Conservation (phyloP, 768 basidiomycete species). For the Russula foetens region DNA sequence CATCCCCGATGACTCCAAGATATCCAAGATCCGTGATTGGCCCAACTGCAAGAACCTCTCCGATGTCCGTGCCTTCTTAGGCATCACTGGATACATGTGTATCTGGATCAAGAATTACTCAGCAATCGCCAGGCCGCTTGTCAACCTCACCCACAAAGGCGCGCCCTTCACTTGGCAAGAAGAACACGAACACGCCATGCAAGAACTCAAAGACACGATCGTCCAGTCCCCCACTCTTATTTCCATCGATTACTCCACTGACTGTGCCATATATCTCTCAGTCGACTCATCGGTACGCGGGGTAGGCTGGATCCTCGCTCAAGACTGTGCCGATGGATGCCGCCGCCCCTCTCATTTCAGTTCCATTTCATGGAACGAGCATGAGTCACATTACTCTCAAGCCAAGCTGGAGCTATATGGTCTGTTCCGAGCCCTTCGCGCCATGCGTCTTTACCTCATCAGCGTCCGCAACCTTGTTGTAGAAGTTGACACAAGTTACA, state of each 20-base stretch:
- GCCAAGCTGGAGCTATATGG: constrained; percentile 27
- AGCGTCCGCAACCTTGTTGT: constrained; percentile 23
- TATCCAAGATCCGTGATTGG: background rate
- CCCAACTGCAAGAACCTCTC: background rate
- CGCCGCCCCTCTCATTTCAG: background rate
- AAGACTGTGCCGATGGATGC: background rate
- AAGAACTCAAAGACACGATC: background rate
- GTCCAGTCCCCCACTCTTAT: constrained; percentile 15
- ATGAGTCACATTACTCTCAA: constrained; percentile 21
- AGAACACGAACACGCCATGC: too few relatives aligned
- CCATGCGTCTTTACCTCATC: constrained; percentile 22
- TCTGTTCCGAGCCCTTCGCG: background rate
- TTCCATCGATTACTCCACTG: constrained; percentile 21
- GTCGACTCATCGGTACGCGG: background rate
- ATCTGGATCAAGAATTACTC: constrained; percentile 23
- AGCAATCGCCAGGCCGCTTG: background rate
- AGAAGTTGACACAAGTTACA: too few relatives aligned
- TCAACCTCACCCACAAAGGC: constrained; percentile 23
- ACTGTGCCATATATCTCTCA: background rate
- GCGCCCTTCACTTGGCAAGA: background rate
- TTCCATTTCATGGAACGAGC: too few relatives aligned
- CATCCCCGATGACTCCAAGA: background rate
- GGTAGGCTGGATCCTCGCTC: constrained; percentile 20
- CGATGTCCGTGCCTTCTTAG: background rate
- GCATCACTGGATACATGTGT: constrained; percentile 18